Base-by-base conservation (phyloP, 1,284 basidiomycete species). In the Veloboletus limbatus region DNA sequence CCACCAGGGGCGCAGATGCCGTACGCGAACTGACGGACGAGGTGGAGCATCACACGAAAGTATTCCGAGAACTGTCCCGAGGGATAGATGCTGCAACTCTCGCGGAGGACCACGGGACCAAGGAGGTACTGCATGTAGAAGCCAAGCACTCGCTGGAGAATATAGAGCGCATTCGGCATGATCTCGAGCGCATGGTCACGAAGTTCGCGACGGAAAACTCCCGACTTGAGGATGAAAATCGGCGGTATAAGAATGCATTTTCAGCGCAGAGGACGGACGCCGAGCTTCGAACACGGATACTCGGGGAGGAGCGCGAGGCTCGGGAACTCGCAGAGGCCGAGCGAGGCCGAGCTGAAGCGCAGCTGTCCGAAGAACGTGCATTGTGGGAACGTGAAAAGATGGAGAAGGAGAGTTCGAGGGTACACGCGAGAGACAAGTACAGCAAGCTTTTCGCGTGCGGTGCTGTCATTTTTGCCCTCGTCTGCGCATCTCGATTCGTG, bases 1-100 rank as follows among this genome's bases (percentile, higher is more conserved):
- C 69, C 1, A 47, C 62, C 6, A 65, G 66, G 4, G 61, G 65
- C 8, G 45, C 46, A 3, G 62, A 63, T 25, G 50, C 66, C 28
- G 55, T 60, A 36, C 56, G 53, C 13, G 67, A 67, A 22, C 43
- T 69, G 22, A 51, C 55, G 30, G 52, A 54, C 36, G 63, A 66
- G 46, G 48, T 59, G 14, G 50, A 58, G 39, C 59, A 52, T 31
- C 67, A 71, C 36, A 43, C 53, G 9, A 51, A 55, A n/a, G 61
- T 68, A 21, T 47, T 70, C 42, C 48, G 43, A 17, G 50, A 48
- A 4, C 40, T 72, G 8, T 56, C 55, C 11, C 52, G 54, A 13
- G 65, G 66, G 43, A 65, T 69, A 55, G 49, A 58, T 50, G 58
- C 53, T 25, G 61, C 60, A 4, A 56, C 61, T 14, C 51, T 54